Base-by-base conservation (phyloP, 495 filamentous ascomycete genomes). In the Neurospora terricola region DNA sequence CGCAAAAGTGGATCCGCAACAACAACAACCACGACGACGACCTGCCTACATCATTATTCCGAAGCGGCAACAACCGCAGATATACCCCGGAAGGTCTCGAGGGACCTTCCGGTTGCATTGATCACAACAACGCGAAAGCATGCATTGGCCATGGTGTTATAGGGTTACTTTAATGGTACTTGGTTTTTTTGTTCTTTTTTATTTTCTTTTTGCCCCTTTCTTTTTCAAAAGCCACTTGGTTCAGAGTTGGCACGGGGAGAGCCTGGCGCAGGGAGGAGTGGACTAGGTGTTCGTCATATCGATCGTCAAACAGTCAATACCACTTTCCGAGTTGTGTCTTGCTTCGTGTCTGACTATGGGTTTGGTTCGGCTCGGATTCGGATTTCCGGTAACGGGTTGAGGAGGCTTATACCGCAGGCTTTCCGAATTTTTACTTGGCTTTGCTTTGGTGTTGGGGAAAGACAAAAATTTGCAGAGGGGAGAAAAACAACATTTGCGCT, bases 141-240 rank as follows among this genome's bases (percentile, higher is more conserved):
- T 80, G 79, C 79, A 81, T 81, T 74, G 79, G 74, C 48, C 73
- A 73, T 76, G 79, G 77, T 77, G 74, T 80, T 78, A 62, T 8
- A 30, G 23, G 54, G 23, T 62, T 62, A 62, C 23, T 34, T 62
- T 78, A 70, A 69, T 72, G 71, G 71, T 72, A 72, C 40, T 74
- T 78, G 48, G 21, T 39, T 72, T 75, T 75, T 77, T 75, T 18
- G 14, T 69, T 69, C 14, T 66, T 69, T 23, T 71, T 38, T 45
- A 7, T 69, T 74, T 70, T 76, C 7, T 0, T 43, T 70, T 74
- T 9, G 70, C 59, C 10, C 42, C 40, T 8, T 36, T 62, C 39
- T 71, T 59, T 72, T 38, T 16, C 69, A 69, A 34, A 42, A 30
- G 43, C 74, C 73, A 69, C 71, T 36, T 27, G 43, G 36, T 38